phyloP scores from a whole-genome alignment of 2,329 filamentous ascomycete species.

The Trichophyton rubrum region DNA sequence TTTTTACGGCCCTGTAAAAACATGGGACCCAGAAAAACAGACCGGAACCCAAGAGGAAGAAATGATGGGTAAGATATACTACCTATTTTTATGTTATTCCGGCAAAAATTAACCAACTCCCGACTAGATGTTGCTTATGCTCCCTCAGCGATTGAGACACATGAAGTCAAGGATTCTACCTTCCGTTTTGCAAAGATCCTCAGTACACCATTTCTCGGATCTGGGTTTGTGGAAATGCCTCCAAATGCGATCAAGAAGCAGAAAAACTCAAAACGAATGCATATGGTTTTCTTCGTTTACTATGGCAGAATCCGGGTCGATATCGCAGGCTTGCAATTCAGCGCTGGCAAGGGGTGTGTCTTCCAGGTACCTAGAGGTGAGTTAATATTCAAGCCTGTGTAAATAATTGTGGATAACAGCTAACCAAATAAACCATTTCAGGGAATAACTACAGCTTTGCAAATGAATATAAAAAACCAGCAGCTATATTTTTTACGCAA shows the following conservation, averaged over 20 bases:
- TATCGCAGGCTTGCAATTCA: conserved; percentile 48
- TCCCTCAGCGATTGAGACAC: conserved; percentile 43
- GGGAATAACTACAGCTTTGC: conserved; percentile 88
- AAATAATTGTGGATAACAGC: background rate
- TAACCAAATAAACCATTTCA: conserved; percentile 26
- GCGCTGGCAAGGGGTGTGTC: conserved; percentile 74
- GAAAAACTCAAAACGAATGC: conserved; percentile 92
- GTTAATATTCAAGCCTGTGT: conserved; percentile 2
- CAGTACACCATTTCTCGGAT: conserved; percentile 72
- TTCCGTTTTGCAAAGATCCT: conserved; percentile 87
- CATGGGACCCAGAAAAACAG: conserved; percentile 32
- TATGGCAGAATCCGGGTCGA: conserved; percentile 69
- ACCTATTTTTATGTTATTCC: background rate
- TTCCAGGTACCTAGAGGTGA: conserved; percentile 92
- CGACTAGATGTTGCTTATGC: conserved; percentile 48
- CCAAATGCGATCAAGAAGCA: conserved; percentile 70
- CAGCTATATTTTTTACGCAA: conserved; percentile 84
- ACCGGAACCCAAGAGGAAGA: conserved; percentile 29
- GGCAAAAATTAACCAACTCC: background rate
- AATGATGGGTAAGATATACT: conserved; percentile 25
- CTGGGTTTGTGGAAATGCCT: conserved; percentile 78
- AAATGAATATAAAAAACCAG: conserved; percentile 61
- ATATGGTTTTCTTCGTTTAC: conserved; percentile 91
- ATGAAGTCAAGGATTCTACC: conserved; percentile 49
- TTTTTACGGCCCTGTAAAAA: conserved; percentile 32